Percentiles rank a stretch among this genome's conserved stretches.
These are phyloP conservation scores for Chlamydomonas reinhardtii DNA, from an alignment of 163 green algal genomes.

Conservation along the genomic window DNA sequence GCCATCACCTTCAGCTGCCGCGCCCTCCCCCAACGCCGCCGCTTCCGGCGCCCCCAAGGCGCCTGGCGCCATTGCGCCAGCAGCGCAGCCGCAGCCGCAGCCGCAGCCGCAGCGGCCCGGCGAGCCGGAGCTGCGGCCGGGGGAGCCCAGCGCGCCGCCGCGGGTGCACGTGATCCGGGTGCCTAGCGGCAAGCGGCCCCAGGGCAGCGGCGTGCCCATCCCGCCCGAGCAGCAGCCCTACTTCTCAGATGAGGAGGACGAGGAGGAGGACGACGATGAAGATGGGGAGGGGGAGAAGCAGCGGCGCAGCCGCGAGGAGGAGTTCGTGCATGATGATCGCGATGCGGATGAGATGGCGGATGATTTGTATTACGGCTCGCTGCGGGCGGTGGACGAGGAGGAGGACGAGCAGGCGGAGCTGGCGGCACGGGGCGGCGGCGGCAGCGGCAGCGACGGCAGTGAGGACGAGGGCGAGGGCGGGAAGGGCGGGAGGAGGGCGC, in stretches of 20 bases:
- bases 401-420: slow-evolving; percentile 3
- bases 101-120: not conserved
- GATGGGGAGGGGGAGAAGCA: not conserved
- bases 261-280: slow-evolving; percentile 5
- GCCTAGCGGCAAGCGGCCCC: slow-evolving; percentile 22
- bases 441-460: not conserved
- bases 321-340: slow-evolving; percentile 25
- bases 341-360: slow-evolving; percentile 44
- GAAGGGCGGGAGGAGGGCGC: not conserved
- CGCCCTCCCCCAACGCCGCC: too few relatives aligned
- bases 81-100: not conserved
- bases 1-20: too few relatives aligned
- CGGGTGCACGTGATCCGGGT: slow-evolving; percentile 23
- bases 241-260: slow-evolving; percentile 37
- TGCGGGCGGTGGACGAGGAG: slow-evolving; percentile 22
- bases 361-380: slow-evolving; percentile 31
- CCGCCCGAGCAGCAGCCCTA: slow-evolving; percentile 37
- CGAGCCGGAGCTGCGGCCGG: too few relatives aligned
- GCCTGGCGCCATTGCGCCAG: too few relatives aligned
- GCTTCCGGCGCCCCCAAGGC: too few relatives aligned
- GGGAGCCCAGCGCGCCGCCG: not conserved
- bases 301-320: not conserved
- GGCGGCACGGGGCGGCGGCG: not conserved
- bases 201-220: slow-evolving; percentile 34
- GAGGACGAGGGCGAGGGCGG: not conserved